Base-by-base conservation (phyloP, 257 asterid genomes). In the Coffea eugenioides region DNA sequence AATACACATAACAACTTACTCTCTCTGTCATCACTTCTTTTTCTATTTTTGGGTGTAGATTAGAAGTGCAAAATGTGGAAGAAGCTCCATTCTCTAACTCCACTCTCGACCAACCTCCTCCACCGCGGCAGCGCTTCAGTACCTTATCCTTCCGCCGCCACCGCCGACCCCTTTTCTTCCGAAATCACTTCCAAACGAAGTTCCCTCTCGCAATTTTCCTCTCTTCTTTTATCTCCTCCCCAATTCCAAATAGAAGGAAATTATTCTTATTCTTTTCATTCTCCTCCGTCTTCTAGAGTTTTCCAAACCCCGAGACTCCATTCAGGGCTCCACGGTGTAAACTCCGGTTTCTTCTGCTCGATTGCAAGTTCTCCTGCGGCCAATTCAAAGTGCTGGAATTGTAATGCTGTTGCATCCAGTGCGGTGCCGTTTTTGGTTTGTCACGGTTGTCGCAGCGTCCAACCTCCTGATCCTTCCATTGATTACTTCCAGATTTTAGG, bases 401-500 rank as follows among this genome's bases (percentile, higher is more conserved):
- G 98, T 85, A 88, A 88, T 67, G 86, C 83, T 31, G 85, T 48
- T 61, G 84, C 89, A 11, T 79, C 81, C 51, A 49, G 66, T 39
- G 68, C 88, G 87, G 80, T 80, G 75, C 88, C 93, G 87, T 91
- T 96, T 82, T 92, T 93, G 75, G 89, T 91, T 82, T 96, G 98
- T 81, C 85, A 82, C 59, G 86, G 87, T 82, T 95, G 99, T 73
- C 88, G 94, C 82, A 83, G 89, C 72, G 91, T 94, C 34, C 99
- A 95, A 74, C 92, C 95, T n/a, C 88, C 91, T n/a, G 77, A 89
- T 64, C 83, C 84, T 36, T 86, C 96, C 77, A 78, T 89, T 62
- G 96, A 96, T 88, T 96, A 85, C 82, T 96, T 94, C 89, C 95
- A 85, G 10, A 91, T 96, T 67, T 91, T 96, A 75, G 95, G 97